These are phyloP conservation scores for Tricholoma matsutake DNA, from an alignment of 768 basidiomycete genomes.

Conservation along the genomic window DNA sequence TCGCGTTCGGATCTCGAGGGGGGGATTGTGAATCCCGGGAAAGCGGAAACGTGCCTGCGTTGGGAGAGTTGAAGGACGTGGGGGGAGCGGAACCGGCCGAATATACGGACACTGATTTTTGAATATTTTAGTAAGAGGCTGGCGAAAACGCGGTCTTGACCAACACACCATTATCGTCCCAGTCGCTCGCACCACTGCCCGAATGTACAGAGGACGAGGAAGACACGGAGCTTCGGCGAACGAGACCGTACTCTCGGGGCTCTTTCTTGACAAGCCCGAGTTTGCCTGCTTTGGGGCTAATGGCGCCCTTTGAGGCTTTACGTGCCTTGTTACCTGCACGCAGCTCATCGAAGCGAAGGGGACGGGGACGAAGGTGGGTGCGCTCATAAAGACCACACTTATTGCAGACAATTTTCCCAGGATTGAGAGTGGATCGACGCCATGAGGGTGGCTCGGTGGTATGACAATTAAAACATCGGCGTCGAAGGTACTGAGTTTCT, in stretches of 20 bases:
- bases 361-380: conserved; percentile 79
- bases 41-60: conserved; percentile 55
- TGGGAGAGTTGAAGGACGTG: conserved; percentile 68
- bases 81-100: conserved; percentile 60
- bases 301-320: conserved; percentile 42
- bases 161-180: conserved; percentile 77
- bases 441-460: conserved; percentile 88
- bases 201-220: conserved; percentile 55
- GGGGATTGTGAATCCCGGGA: conserved; percentile 54
- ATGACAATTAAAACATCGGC: conserved; percentile 89
- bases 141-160: conserved; percentile 12
- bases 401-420: conserved; percentile 92
- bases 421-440: conserved; percentile 85
- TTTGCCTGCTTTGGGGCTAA: conserved; percentile 36
- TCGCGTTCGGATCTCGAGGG: conserved; percentile 48
- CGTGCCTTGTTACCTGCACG: conserved; percentile 84
- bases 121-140: conserved; percentile 17
- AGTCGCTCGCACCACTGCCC: conserved; percentile 65
- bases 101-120: conserved; percentile 43
- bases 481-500: conserved; percentile 86
- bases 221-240: conserved; percentile 62
- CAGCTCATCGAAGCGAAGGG: conserved; percentile 84
- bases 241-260: conserved; percentile 47
- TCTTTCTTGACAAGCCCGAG: conserved; percentile 59
- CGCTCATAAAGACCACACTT: conserved; percentile 92